Evolutionary conservation across 192 early-diverging fungal species (phyloP).

Genomic region (Backusella tuberculispora): DNA sequence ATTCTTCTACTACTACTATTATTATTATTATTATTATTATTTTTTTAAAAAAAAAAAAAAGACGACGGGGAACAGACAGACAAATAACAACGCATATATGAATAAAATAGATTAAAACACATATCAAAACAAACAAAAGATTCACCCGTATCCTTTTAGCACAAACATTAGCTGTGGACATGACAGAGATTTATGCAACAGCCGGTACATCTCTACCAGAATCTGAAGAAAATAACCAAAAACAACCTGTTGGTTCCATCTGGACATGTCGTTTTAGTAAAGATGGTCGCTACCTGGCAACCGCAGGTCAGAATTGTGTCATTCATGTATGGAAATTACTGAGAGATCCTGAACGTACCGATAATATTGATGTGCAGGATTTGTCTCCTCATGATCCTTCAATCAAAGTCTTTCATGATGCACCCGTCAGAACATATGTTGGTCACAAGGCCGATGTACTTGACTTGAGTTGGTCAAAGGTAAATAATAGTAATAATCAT

Average conservation of each 20-base stretch:
- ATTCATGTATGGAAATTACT: constrained; percentile 67
- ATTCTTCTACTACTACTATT: not conserved
- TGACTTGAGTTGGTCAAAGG: constrained; percentile 73
- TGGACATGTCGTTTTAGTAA: constrained; percentile 83
- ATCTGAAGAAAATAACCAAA: not conserved
- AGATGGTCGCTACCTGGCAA: constrained; percentile 79
- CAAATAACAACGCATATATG: not conserved
- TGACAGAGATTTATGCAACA: not conserved
- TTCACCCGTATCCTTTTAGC: constrained; percentile 31
- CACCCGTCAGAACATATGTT: constrained; percentile 72
- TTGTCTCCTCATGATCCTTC: constrained; percentile 10
- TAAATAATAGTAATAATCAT: not conserved
- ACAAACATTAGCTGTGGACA: constrained; percentile 24
- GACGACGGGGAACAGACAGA: not conserved
- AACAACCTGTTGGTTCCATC: constrained; percentile 45
- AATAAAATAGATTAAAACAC: constrained; percentile 31
- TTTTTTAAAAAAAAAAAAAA: not conserved
- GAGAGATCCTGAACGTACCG: constrained; percentile 16
- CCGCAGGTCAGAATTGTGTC: constrained; percentile 75
- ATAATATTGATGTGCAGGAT: constrained; percentile 12
- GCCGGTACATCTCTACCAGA: not conserved
- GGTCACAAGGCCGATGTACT: constrained; percentile 79
- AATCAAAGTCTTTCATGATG: constrained; percentile 59
- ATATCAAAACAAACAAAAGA: constrained; percentile 25
- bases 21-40: not conserved